Evolutionary conservation across 2,329 filamentous ascomycete species (phyloP).

Genomic region (Aureobasidium leucospermi): DNA sequence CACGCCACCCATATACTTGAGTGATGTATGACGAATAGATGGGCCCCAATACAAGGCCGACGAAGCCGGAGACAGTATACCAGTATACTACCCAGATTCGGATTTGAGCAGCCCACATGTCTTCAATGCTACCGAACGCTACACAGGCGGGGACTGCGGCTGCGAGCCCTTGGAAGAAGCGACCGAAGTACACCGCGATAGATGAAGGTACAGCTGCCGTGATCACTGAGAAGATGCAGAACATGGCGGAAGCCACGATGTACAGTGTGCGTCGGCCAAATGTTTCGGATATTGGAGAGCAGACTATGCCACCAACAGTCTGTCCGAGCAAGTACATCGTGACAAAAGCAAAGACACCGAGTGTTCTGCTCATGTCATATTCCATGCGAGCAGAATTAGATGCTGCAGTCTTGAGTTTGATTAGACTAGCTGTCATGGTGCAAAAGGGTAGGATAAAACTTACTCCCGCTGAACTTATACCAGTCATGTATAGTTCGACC

Average conservation of each 20-base stretch:
- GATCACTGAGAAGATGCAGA: conserved; percentile 28
- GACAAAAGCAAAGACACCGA: conserved; percentile 19
- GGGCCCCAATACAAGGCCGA: conserved; percentile 38
- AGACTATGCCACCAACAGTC: conserved; percentile 30
- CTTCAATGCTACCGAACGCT: conserved; percentile 42
- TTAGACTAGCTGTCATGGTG: background rate
- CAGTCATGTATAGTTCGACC: conserved; percentile 19
- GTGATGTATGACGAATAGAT: conserved; percentile 38
- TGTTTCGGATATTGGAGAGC: conserved; percentile 32
- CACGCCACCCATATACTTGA: conserved; percentile 33
- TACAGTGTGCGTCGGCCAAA: conserved; percentile 31
- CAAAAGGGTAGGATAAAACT: background rate
- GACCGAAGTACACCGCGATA: conserved; percentile 32
- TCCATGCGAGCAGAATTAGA: conserved; percentile 16
- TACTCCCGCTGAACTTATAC: conserved; percentile 18
- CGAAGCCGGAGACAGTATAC: conserved; percentile 37
- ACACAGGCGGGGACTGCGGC: conserved; percentile 42
- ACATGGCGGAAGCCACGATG: conserved; percentile 25
- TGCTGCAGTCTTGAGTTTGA: conserved; percentile 15
- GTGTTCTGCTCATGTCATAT: conserved; percentile 16
- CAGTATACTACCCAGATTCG: conserved; percentile 42
- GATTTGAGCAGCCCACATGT: conserved; percentile 38
- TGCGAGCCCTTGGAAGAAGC: conserved; percentile 37
- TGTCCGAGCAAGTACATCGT: conserved; percentile 30
- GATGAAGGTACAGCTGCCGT: conserved; percentile 32